Percentiles rank a stretch among this genome's conserved stretches.
These are phyloP conservation scores for Kregervanrija fluxuum DNA, from an alignment of 805 yeast genomes.

Conservation along the genomic window DNA sequence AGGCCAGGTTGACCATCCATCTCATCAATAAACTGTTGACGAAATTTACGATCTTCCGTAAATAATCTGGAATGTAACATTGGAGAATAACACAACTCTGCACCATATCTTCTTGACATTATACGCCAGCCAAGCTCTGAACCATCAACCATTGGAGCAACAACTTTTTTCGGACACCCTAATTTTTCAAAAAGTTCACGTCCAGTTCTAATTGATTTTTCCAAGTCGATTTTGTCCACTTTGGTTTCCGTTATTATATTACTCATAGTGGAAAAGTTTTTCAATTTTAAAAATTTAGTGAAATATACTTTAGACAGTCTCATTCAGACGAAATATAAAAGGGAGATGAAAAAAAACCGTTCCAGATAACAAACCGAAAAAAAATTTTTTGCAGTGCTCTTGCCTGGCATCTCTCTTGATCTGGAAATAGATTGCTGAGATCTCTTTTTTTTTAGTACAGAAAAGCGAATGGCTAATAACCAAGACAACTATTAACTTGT, in stretches of 20 bases:
- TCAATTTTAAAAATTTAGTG: no score
- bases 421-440: no score
- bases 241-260: conserved; percentile 1
- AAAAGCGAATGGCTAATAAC: no score
- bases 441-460: no score
- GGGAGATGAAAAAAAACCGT: no score
- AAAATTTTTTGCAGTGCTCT: no score
- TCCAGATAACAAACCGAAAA: no score
- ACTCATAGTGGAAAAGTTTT: not conserved
- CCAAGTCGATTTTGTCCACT: conserved; percentile 15
- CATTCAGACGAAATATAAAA: no score
- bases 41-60: conserved; percentile 75
- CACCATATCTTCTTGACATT: conserved; percentile 81
- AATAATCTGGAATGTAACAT: conserved; percentile 93
- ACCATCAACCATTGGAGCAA: conserved; percentile 99
- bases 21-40: conserved; percentile 64
- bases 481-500: no score
- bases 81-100: conserved; percentile 91
- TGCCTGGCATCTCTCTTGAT: no score
- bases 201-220: conserved; percentile 35
- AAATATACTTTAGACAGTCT: no score
- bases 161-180: conserved; percentile 74
- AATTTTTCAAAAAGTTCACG: conserved; percentile 61
- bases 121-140: conserved; percentile 94
- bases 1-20: conserved; percentile 61